Conservation (phyloP, 2,329 filamentous ascomycete species). For the Teratosphaeria zuluensis region DNA sequence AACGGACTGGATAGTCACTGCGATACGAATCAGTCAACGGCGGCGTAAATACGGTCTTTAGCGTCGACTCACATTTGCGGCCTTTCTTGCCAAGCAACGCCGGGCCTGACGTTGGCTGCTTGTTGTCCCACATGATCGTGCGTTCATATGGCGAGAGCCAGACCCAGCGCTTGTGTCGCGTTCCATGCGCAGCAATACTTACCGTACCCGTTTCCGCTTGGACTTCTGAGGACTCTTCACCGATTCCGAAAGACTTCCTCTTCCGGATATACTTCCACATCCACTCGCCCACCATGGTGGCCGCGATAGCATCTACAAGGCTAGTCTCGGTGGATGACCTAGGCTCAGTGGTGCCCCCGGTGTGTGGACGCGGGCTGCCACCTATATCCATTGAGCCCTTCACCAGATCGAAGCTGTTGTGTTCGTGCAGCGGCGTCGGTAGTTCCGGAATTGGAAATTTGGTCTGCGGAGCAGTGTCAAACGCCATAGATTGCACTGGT, state of each 20-base stretch:
- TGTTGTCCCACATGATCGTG: conserved; percentile 95
- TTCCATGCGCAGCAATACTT: conserved; percentile 55
- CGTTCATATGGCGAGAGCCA: conserved; percentile 96
- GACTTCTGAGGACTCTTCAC: conserved; percentile 48
- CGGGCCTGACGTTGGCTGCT: conserved; percentile 80
- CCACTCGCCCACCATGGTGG: conserved; percentile 97
- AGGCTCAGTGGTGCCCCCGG: conserved; percentile 1
- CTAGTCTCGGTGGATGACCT: conserved; percentile 37
- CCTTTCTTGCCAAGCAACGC: conserved; percentile 90
- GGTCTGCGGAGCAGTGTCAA: conserved; percentile 23
- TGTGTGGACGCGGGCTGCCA: neutral
- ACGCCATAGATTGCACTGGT: conserved; percentile 27
- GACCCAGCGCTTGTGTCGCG: conserved; percentile 89
- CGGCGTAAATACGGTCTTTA: neutral
- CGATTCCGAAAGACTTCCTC: conserved; percentile 81
- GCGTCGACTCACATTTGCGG: conserved; percentile 67
- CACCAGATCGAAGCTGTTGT: conserved; percentile 9
- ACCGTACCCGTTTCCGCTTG: conserved; percentile 52
- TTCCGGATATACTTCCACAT: conserved; percentile 86
- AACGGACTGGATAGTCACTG: conserved; percentile 91
- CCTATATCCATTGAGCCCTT: conserved; percentile 15
- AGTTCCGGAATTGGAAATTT: conserved; percentile 26
- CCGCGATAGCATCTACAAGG: conserved; percentile 92
- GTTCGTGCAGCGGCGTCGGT: conserved; percentile 18
- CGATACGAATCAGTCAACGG: conserved; percentile 22